Evolutionary conservation across 2,329 filamentous ascomycete genomes (phyloP), one percentile per base, ranked within the genome.

Genomic region (Aspergillus sp.): DNA sequence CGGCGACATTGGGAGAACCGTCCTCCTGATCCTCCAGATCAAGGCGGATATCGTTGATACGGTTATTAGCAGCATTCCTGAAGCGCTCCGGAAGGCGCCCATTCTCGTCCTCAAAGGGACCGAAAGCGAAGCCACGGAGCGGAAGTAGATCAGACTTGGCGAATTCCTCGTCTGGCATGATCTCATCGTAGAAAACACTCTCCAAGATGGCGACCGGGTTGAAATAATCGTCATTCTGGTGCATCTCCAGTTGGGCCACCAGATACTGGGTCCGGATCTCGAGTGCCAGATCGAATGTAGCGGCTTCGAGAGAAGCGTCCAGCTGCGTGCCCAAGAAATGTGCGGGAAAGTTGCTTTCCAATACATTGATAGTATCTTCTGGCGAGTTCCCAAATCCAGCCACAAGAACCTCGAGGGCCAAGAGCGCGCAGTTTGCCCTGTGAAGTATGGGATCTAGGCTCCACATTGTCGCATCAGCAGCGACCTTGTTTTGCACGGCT

Each of bases 191-290:
- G 32, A 75, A 75, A 0, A 65, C 45, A 0, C 54, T 46, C 2
- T 45, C 39, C 3, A 74, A 36, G 8, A 62, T 44, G 7, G 49
- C 44, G 8, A 63, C 48, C 3, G 67, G 61, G 38, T 66, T 47
- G 29, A 62, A 67, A 6, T 41, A 43, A 2, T 43, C 38, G 4
- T 52, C 43, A 16, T 53, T 35, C 17, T 54, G 41, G 5, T 53
- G 49, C 7, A 48, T 49, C 25, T 58, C 48, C 3, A 72, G 46
- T 4, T 57, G 48, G n/a, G 58, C 40, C 25, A 75, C 67, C n/a
- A 67, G 55, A 8, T 64, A 56, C 40, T 78, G 74, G 2, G 72
- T 75, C 2, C 72, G 65, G 14, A 78, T 58, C 5, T 72, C 67
- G 5, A 77, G 48, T 1, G 62, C 68, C 14, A 75, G 41, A 3